Percentiles rank a stretch among this genome's conserved stretches.
These are phyloP conservation scores for Diutina mesorugosa DNA, from an alignment of 1,139 yeast genomes.

Conservation along the genomic window DNA sequence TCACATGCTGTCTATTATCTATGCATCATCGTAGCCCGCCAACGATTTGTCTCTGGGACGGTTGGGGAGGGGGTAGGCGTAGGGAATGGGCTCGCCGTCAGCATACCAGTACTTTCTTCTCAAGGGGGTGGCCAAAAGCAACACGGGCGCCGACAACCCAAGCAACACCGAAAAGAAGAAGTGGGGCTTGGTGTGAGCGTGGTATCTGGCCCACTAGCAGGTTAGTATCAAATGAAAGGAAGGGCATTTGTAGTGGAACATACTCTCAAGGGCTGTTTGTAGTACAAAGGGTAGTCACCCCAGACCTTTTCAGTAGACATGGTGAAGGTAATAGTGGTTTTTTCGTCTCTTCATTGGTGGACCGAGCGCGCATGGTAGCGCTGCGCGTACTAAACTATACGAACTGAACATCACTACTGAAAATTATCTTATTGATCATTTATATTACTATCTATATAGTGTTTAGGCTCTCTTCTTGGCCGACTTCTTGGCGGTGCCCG, in stretches of 20 bases:
- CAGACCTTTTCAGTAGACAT: conserved; percentile 21
- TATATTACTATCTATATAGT: background rate
- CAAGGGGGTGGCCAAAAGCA: conserved; percentile 51
- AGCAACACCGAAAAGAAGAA: conserved; percentile 56
- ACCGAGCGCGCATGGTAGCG: background rate
- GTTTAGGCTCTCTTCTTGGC: background rate
- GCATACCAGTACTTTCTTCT: conserved; percentile 58
- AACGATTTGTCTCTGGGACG: conserved; percentile 38
- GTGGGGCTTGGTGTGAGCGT: conserved; percentile 72
- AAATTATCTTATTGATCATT: background rate
- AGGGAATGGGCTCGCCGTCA: conserved; percentile 60
- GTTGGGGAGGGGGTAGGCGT: conserved; percentile 53
- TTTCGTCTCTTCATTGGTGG: conserved; percentile 2
- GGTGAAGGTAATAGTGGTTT: background rate
- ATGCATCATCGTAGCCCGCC: conserved; percentile 44
- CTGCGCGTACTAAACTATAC: background rate
- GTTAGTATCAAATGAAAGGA: conserved; percentile 14
- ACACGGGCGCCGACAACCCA: conserved; percentile 57
- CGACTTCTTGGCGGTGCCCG: background rate
- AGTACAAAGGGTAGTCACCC: conserved; percentile 49
- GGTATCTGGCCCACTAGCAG: conserved; percentile 60
- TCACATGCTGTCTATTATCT: background rate
- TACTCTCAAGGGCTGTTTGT: conserved; percentile 52
- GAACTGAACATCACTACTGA: background rate
- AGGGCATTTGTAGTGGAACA: conserved; percentile 12